Evolutionary conservation across 352 stramenopile species (phyloP), one percentile per base, ranked within the genome.

Genomic region (Phytopythium helicoides): DNA sequence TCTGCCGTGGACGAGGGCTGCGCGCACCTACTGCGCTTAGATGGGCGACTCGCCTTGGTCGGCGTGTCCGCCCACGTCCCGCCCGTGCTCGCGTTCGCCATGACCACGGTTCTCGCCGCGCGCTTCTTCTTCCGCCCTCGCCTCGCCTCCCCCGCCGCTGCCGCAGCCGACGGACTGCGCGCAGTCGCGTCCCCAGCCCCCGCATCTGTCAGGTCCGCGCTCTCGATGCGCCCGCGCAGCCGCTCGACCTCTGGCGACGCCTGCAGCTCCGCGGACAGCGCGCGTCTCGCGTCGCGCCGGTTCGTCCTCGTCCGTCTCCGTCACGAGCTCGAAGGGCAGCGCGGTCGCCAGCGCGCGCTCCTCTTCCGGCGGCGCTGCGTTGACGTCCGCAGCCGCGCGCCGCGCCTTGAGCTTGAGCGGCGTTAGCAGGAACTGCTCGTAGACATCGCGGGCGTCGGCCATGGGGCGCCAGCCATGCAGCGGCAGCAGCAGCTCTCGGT

Each of bases 371-470:
- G 33, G 23, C 3, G 34, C 35, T 15, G 39, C 47, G 7, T 22
- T 23, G 25, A 28, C 11, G 23, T 48, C 23, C 15, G 9, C 21
- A 3, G 14, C 6, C n/a, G 4, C 26, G 26, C 6, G 28, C 45
- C 33, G 45, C 45, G 1, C 26, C 48, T 76, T 76, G 40, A 81
- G 66, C 39, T 69, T 68, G 47, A 81, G 62, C 31, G 71, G 71
- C n/a, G 65, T 70, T 49, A 58, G 58, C 52, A 74, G 45, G 47
- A 81, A 81, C 28, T 62, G 71, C 58, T 67, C 52, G 56, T 81
- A 81, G 33, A 81, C 70, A 58, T 62, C 68, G 11, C 54, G 58
- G 47, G 58, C 46, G 35, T 66, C 57, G 23, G 54, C 47, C 66
- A 76, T 77, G 51, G 14, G n/a, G 22, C 34, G 25, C 47, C 34